phyloP scores from a whole-genome alignment of 805 yeast species.

The Yamadazyma philogaea region DNA sequence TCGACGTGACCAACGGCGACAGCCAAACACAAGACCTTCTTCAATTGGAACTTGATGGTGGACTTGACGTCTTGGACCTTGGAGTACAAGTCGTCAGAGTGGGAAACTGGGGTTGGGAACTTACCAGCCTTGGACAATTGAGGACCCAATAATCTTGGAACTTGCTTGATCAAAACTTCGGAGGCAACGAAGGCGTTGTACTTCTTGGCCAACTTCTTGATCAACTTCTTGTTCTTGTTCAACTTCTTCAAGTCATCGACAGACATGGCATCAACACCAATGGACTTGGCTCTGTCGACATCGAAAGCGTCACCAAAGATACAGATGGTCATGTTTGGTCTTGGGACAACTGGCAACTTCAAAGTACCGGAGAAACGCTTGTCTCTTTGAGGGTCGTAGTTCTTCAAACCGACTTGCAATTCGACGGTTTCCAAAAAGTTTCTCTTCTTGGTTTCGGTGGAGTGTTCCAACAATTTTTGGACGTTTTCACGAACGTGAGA shows the following conservation, averaged over 20 bases:
- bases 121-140: constrained; percentile 99
- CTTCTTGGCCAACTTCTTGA: constrained; percentile 99
- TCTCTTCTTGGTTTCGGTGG: constrained; percentile 98
- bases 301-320: constrained; percentile 99
- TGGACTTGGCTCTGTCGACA: constrained; percentile 99
- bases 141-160: constrained; percentile 99
- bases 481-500: constrained; percentile 97
- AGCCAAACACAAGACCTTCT: constrained; percentile 99
- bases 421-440: constrained; percentile 99
- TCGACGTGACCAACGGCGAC: constrained; percentile 99
- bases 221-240: constrained; percentile 99
- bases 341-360: constrained; percentile 97
- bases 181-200: constrained; percentile 99
- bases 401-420: constrained; percentile 99
- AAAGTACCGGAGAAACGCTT: constrained; percentile 99
- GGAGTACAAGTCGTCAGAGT: constrained; percentile 94
- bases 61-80: constrained; percentile 98
- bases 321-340: constrained; percentile 99
- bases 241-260: constrained; percentile 99
- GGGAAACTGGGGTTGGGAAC: constrained; percentile 99
- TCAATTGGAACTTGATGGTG: constrained; percentile 99
- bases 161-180: constrained; percentile 98
- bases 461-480: constrained; percentile 82
- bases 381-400: constrained; percentile 99
- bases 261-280: constrained; percentile 99